Evolutionary conservation across 2,329 filamentous ascomycete species (phyloP).

Genomic region (Ophiocordyceps camponoti-saundersi): DNA sequence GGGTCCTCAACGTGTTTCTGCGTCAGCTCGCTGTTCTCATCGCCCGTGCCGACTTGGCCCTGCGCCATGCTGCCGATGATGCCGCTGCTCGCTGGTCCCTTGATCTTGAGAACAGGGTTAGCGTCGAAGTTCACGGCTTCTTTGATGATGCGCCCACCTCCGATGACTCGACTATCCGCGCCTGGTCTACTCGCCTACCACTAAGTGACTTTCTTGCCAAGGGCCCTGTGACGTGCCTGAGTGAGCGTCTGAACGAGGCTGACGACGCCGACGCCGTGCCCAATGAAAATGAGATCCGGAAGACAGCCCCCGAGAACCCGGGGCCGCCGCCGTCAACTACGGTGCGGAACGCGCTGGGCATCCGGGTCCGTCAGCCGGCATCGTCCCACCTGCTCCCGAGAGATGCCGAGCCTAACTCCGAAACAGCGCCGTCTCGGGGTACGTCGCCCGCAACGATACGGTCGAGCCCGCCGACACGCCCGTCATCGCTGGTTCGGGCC

Average conservation of each 20-base stretch:
- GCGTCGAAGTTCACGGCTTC: conserved; percentile 39
- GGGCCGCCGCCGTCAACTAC: conserved; percentile 3
- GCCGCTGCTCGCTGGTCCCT: conserved; percentile 23
- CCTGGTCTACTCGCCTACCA: conserved; percentile 33
- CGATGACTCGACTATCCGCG: conserved; percentile 18
- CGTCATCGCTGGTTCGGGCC: conserved; percentile 16
- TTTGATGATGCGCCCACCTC: conserved; percentile 30
- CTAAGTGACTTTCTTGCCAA: conserved; percentile 35
- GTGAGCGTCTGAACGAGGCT: conserved; percentile 29
- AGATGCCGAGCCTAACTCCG: conserved; percentile 3
- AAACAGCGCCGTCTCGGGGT: conserved; percentile 9
- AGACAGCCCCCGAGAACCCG: background rate
- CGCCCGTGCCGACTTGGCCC: conserved; percentile 14
- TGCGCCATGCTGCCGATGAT: conserved; percentile 4
- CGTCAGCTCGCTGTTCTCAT: conserved; percentile 16
- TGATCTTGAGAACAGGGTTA: conserved; percentile 32
- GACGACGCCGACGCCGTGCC: conserved; percentile 8
- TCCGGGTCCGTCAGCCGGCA: conserved; percentile 7
- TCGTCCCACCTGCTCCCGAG: conserved; percentile 15
- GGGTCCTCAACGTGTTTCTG: conserved; percentile 26
- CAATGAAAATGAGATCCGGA: background rate
- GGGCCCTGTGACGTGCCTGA: conserved; percentile 36
- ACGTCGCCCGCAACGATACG: conserved; percentile 12
- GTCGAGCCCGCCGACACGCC: conserved; percentile 12
- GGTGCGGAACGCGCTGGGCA: conserved; percentile 15